Base-by-base conservation (phyloP, 306 rosid species). In the Astragalus glycyphyllos region DNA sequence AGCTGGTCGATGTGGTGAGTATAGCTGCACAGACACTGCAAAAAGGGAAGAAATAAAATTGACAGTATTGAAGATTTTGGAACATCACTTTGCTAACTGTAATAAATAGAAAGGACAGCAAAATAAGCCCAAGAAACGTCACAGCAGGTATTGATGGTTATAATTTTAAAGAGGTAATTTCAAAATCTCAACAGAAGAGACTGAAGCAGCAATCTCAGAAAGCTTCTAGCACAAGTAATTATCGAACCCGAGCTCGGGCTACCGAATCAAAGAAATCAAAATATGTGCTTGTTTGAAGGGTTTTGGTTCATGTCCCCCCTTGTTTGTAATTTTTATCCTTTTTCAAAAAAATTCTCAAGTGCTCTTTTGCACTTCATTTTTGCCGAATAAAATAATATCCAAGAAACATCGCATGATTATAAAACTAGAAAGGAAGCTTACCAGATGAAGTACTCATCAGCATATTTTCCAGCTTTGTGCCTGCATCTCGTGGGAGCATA, bases 401-500 rank as follows among this genome's bases (percentile, higher is more conserved):
- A 50, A 9, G 20, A 60, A 3, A 46, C 3, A 10, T 37, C 11
- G 59, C 13, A 49, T 62, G 40, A 44, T 79, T 42, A 44, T 66
- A 69, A 51, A 62, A 57, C 50, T 16, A 6, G 13, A 44, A 55
- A 45, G 47, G 73, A 73, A 51, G 41, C 77, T 71, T 84, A 85
- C 96, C 89, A 7, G 86, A 69, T 41, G 97, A 83, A 89, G 74
- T 69, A 68, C 44, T 84, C 47, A 32, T 73, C 66, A 91, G 78
- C 92, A 87, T 84, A 20, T 70, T 81, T 83, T 85, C 91, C 85
- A 95, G 87, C 73, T 84, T 95, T 58, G 77, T 47, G 62, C 99
- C 97, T 54, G 97, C 96, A 81, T 87, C 97, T 31, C 16, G 92
- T 37, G 99, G 99, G 65, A 95, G 92, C 88, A 95, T 91, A 76